phyloP scores from a whole-genome alignment of 1,284 basidiomycete genomes.

The Sanghuangporus baumii region DNA sequence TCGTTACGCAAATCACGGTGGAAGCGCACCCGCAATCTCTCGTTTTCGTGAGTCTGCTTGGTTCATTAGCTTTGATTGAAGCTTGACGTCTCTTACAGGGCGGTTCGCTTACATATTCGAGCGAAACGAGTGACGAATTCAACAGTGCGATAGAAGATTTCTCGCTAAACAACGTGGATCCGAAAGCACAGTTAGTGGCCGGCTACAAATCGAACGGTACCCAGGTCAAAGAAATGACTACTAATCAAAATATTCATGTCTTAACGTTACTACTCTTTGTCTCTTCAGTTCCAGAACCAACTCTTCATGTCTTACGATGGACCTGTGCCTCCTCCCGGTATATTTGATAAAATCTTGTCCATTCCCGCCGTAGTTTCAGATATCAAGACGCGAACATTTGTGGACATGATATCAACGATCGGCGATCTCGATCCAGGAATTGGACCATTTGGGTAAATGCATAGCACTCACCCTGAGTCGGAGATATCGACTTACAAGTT shows the following conservation, averaged over 20 bases:
- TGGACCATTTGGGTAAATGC: conserved; percentile 8
- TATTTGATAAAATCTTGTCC: conserved; percentile 7
- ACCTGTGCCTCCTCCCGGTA: conserved; percentile 2
- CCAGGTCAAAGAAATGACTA: conserved; percentile 2
- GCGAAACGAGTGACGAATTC: background rate
- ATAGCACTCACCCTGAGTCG: background rate
- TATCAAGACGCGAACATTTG: conserved; percentile 3
- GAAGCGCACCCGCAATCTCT: conserved; percentile 2
- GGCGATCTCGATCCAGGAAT: conserved; percentile 6
- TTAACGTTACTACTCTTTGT: background rate
- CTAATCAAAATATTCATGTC: too few relatives aligned
- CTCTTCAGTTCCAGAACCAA: conserved; percentile 1
- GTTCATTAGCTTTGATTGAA: background rate
- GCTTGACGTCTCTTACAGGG: background rate
- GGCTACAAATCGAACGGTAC: conserved; percentile 6
- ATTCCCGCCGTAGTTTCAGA: conserved; percentile 1
- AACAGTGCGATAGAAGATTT: conserved; percentile 12
- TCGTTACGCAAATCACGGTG: conserved; percentile 7
- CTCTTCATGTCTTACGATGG: conserved; percentile 13
- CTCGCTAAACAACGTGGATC: conserved; percentile 12
- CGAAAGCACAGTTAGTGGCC: conserved; percentile 14
- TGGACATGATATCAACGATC: conserved; percentile 5
- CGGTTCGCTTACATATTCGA: conserved; percentile 7
- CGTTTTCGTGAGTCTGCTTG: conserved; percentile 3
- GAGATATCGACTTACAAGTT: background rate